Evolutionary conservation across 164 flowering plant genomes (phyloP).

Genomic region (Pachysandra terminalis): DNA sequence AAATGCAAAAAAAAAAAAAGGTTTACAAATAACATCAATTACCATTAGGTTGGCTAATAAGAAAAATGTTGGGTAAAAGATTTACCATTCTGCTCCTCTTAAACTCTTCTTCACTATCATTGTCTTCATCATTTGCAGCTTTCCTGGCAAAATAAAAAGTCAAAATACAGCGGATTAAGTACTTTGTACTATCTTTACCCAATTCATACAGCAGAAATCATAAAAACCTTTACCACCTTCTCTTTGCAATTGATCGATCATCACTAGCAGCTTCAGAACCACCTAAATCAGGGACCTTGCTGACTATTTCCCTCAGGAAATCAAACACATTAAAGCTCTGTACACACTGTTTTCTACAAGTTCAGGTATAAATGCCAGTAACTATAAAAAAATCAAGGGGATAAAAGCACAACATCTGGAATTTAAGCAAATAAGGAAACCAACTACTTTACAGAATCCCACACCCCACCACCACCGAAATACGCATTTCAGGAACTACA

Average conservation of each 20-base stretch:
- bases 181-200: background rate
- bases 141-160: conserved; percentile 49
- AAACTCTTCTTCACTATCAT: conserved; percentile 80
- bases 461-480: too few species aligned
- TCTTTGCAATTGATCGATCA: conserved; percentile 45
- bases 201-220: background rate
- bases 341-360: conserved; percentile 67
- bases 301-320: conserved; percentile 86
- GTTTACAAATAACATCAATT: background rate
- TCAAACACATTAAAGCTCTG: conserved; percentile 90
- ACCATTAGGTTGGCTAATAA: background rate
- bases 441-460: background rate
- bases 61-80: background rate
- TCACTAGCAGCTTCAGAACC: conserved; percentile 73
- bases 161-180: background rate
- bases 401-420: background rate
- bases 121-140: conserved; percentile 54
- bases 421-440: background rate
- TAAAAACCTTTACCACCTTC: conserved; percentile 40
- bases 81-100: conserved; percentile 72
- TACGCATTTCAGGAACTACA: too few species aligned
- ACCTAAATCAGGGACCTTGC: conserved; percentile 92
- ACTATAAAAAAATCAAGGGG: too few species aligned
- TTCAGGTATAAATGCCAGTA: background rate
- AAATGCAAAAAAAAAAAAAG: background rate